Base-by-base conservation (phyloP, 768 basidiomycete species). In the Cyclocybe aegerita region DNA sequence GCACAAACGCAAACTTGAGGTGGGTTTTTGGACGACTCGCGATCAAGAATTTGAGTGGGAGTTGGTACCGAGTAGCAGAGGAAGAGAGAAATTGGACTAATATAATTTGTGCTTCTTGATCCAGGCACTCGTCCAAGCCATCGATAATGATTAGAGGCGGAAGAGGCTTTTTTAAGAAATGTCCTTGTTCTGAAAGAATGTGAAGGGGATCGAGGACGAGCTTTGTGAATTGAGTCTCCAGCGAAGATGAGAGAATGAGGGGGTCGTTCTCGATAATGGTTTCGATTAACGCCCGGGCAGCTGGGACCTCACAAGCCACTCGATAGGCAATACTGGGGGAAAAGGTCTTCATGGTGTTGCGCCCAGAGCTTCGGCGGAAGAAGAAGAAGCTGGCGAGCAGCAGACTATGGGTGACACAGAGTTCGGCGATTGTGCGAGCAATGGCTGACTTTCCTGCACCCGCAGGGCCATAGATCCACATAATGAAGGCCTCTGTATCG, bases 381-480 rank as follows among this genome's bases (percentile, higher is more conserved):
- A 54, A 54, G 30, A 54, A 54, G 33, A 54, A 54, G 16, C 39
- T 50, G 9, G 53, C 48, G 1, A 50, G 23, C 6, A 49, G 37
- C 4, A 49, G n/a, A 11, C 11, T 17, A 5, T 46, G 31, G 7
- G 12, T 29, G 12, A 17, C 39, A 29, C 39, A 49, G 6, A 36
- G 29, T 32, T 55, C 51, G 6, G 54, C 52, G n/a, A 55, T 17
- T 5, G 51, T 49, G 11, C 53, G 54, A 31, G 50, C 16, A 40
- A 59, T 43, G 2, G 57, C 57, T 2, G 54, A 59, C 33, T 59
- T 59, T 17, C 57, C 57, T 4, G 49, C 54, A 10, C 57, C 54
- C 3, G 46, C 54, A 7, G 50, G 50, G 11, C 54, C 52, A 32
- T 48, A 44, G 1, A 55, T 17, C 54, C 54, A 55, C 14, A 52